phyloP scores from a whole-genome alignment of 768 basidiomycete genomes.

The Psilocybe sp. region DNA sequence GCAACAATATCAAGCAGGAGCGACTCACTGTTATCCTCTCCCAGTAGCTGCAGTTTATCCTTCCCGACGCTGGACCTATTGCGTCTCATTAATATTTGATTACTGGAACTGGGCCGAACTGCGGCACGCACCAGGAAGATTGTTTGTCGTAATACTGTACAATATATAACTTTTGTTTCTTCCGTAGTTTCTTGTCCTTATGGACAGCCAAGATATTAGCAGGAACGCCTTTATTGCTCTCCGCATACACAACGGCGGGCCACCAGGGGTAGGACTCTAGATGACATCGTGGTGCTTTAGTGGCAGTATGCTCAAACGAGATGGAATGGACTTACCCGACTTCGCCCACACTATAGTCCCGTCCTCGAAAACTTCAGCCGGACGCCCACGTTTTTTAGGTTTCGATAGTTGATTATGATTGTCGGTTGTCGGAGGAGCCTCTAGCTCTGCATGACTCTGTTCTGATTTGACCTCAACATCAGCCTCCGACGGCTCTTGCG shows the following conservation, averaged over 20 bases:
- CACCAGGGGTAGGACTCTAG: slow-evolving; percentile 82
- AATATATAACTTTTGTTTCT: slow-evolving; percentile 49
- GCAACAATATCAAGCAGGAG: background rate
- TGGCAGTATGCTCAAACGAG: background rate
- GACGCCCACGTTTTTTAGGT: slow-evolving; percentile 13
- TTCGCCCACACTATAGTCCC: slow-evolving; percentile 88
- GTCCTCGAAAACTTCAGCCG: slow-evolving; percentile 18
- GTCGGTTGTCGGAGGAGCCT: background rate
- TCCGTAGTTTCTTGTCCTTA: slow-evolving; percentile 30
- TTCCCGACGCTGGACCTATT: slow-evolving; percentile 61
- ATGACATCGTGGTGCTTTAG: slow-evolving; percentile 2
- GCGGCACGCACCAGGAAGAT: slow-evolving; percentile 52
- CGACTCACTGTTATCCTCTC: slow-evolving; percentile 63
- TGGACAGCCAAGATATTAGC: slow-evolving; percentile 26
- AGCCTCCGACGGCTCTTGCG: background rate
- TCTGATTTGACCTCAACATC: background rate
- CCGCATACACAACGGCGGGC: slow-evolving; percentile 76
- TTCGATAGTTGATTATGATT: slow-evolving; percentile 8
- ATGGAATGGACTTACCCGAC: slow-evolving; percentile 41
- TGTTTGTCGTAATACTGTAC: slow-evolving; percentile 79
- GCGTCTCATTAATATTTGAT: background rate
- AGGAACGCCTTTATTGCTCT: slow-evolving; percentile 59
- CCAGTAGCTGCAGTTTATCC: slow-evolving; percentile 60
- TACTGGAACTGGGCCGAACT: background rate
- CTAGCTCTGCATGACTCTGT: background rate